These are phyloP conservation scores for Botrytis porri DNA, from an alignment of 2,329 filamentous ascomycete species.

Conservation along the genomic window DNA sequence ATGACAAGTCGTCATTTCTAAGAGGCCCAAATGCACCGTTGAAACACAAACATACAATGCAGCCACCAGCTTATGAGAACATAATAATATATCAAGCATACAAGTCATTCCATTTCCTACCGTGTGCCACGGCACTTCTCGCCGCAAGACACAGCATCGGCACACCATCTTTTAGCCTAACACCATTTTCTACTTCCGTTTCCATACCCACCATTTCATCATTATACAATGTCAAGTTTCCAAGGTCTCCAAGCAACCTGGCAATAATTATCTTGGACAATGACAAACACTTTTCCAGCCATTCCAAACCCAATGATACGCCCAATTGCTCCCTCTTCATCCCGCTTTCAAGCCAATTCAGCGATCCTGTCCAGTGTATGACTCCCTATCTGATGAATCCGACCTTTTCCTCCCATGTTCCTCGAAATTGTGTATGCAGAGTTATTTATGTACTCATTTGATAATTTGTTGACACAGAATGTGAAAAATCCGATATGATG, in stretches of 20 bases:
- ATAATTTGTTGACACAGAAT: background rate
- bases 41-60: background rate
- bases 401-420: background rate
- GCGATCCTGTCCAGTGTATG: background rate
- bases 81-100: background rate
- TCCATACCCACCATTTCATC: background rate
- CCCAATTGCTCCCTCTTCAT: background rate
- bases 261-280: background rate
- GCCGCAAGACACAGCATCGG: background rate
- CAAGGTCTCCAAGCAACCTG: background rate
- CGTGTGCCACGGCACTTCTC: background rate
- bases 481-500: background rate
- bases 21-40: background rate
- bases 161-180: background rate
- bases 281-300: background rate
- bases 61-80: background rate
- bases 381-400: background rate
- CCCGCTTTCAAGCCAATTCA: background rate
- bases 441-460: background rate
- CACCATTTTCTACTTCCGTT: background rate
- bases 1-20: too few species aligned
- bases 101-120: background rate
- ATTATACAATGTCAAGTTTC: background rate
- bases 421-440: background rate
- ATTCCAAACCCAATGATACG: background rate